Base-by-base conservation (phyloP, 306 rosid genomes). In the Vigna unguiculata region DNA sequence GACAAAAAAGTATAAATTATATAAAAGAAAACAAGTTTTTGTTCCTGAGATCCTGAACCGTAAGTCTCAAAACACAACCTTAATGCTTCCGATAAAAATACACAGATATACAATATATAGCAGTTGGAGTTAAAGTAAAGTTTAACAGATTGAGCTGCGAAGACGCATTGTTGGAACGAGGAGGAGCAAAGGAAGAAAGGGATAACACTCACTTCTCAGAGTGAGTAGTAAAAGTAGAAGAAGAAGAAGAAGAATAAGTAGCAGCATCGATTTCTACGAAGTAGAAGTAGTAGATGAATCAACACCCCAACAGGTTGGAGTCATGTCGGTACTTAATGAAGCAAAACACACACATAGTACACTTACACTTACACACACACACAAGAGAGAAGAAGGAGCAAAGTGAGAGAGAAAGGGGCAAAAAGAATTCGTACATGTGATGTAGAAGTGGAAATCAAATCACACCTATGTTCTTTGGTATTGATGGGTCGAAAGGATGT, bases 221-320 rank as follows among this genome's bases (percentile, higher is more conserved):
- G 74, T 40, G 71, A 65, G 71, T 65, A 49, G 71, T 20, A 65
- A 65, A 64, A 40, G 34, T n/a, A 53, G 86, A 75, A 82, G 80
- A 45, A 69, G 67, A 54, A n/a, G n/a, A 74, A 82, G 80, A 45
- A 69, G 67, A 54, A 75, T 75, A 58, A 69, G 67, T 47, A 79
- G 83, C 74, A 81, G 52, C 61, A 63, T 72, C 55, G 66, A 78
- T 75, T 78, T 65, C 74, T 72, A 62, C 34, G 81, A 68, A 69
- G 78, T 51, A 82, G 81, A 68, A 69, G 78, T 51, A 82, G 58
- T 66, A 83, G 40, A 66, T 71, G 59, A 85, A 75, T 10, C 6
- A 30, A 16, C 71, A 21, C 19, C 87, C 94, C 86, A 78, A 78
- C 76, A 58, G 80, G 36, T 86, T 78, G 85, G 86, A 86, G 48